Conservation (phyloP, 176 grass and related monocot genomes). For the Dendrocalamus sinicus region DNA sequence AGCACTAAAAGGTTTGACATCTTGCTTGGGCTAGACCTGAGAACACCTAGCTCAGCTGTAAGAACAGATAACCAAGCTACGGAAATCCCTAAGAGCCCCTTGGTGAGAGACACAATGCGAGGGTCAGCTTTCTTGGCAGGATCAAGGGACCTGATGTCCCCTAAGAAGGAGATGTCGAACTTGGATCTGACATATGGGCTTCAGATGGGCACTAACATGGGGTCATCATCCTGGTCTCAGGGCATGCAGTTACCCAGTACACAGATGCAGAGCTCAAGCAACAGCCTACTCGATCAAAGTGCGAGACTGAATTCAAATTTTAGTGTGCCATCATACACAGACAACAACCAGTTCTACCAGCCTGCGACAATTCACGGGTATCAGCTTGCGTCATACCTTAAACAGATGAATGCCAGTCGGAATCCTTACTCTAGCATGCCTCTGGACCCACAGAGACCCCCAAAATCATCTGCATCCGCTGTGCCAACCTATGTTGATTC, state of each 20-base stretch:
- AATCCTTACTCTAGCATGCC: constrained; percentile 67
- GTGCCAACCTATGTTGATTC: constrained; percentile 58
- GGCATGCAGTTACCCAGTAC: constrained; percentile 67
- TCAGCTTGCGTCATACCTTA: constrained; percentile 76
- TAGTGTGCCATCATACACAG: constrained; percentile 57
- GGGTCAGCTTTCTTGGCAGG: constrained; percentile 46
- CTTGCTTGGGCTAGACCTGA: constrained; percentile 75
- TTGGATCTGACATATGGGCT: constrained; percentile 79
- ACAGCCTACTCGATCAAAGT: constrained; percentile 58
- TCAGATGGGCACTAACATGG: constrained; percentile 58
- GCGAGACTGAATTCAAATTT: constrained; percentile 67
- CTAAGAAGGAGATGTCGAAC: constrained; percentile 52
- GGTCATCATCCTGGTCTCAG: constrained; percentile 73
- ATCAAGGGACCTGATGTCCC: constrained; percentile 52
- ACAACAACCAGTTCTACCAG: constrained; percentile 86
- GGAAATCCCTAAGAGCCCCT: constrained; percentile 62
- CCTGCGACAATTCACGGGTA: constrained; percentile 95
- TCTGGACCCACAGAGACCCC: constrained; percentile 55
- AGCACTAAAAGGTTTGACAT: constrained; percentile 68
- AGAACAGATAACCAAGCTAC: constrained; percentile 63
- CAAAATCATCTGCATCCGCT: constrained; percentile 58
- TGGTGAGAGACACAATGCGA: constrained; percentile 58
- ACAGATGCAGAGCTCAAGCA: constrained; percentile 54
- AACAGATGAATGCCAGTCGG: constrained; percentile 65
- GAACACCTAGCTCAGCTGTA: constrained; percentile 58